Percentiles rank a stretch among this genome's conserved stretches.
phyloP scores from a whole-genome alignment of 75 land plant genomes.

The Chamaecyparis obtusa region DNA sequence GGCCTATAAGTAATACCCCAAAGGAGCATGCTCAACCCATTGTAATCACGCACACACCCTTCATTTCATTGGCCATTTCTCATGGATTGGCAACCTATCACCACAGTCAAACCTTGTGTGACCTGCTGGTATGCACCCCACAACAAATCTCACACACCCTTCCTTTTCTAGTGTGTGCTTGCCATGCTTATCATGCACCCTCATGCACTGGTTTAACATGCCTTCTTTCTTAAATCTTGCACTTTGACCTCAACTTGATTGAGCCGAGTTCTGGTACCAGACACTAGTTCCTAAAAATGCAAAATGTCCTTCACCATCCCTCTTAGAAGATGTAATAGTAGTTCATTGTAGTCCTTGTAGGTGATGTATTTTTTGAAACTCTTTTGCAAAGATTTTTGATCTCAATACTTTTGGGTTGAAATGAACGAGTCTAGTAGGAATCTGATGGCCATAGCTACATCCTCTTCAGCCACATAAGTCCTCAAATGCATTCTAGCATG shows the following conservation, averaged over 20 bases:
- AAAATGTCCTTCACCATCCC: slow-evolving; percentile 86
- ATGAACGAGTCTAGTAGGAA: slow-evolving; percentile 92
- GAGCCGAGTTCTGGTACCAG: slow-evolving; percentile 43
- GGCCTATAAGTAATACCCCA: no score
- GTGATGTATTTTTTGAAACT: slow-evolving; percentile 94
- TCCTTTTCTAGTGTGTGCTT: no score
- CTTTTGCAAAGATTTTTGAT: slow-evolving; percentile 92
- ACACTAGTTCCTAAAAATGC: slow-evolving; percentile 79
- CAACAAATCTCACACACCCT: no score
- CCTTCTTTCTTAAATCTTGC: slow-evolving; percentile 73
- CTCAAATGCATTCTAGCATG: slow-evolving; percentile 98
- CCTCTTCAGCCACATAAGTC: slow-evolving; percentile 85
- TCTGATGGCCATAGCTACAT: slow-evolving; percentile 97
- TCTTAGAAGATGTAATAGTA: slow-evolving; percentile 75
- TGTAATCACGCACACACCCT: no score
- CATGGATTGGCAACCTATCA: no score
- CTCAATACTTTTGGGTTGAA: slow-evolving; percentile 96
- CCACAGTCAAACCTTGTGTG: no score
- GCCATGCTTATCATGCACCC: no score
- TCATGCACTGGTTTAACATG: no score
- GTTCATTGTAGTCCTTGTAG: slow-evolving; percentile 90
- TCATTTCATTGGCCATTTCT: no score
- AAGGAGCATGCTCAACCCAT: no score
- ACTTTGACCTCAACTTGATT: slow-evolving; percentile 71
- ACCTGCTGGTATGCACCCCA: no score